Evolutionary conservation across 2,329 filamentous ascomycete genomes (phyloP).

Genomic region (Periconia digitata): DNA sequence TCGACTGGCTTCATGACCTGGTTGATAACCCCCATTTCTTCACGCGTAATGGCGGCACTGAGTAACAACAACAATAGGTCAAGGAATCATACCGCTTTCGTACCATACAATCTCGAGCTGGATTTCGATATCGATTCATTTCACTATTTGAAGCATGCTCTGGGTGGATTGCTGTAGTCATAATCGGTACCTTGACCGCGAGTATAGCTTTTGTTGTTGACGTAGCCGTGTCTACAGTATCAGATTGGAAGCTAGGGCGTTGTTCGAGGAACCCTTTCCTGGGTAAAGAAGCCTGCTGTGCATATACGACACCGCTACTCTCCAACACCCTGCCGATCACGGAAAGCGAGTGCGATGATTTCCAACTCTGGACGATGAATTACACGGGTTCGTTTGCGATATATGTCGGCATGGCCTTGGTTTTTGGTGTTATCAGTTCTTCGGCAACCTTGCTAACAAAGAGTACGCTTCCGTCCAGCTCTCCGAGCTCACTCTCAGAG

Average conservation of each 20-base stretch:
- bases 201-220: conserved; percentile 60
- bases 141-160: conserved; percentile 53
- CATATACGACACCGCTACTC: conserved; percentile 33
- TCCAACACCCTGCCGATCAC: conserved; percentile 18
- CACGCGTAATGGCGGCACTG: background rate
- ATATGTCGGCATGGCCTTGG: conserved; percentile 53
- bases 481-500: conserved; percentile 30
- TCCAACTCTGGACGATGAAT: conserved; percentile 47
- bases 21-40: conserved; percentile 29
- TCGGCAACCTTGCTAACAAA: conserved; percentile 55
- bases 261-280: conserved; percentile 51
- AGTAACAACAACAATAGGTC: conserved; percentile 39
- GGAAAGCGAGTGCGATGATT: conserved; percentile 42
- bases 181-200: conserved; percentile 59
- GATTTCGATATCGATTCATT: conserved; percentile 45
- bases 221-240: conserved; percentile 56
- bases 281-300: conserved; percentile 56
- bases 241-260: conserved; percentile 61
- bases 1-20: conserved; percentile 64
- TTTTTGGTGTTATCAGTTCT: conserved; percentile 54
- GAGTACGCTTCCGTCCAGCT: conserved; percentile 50
- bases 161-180: conserved; percentile 58
- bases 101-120: conserved; percentile 45
- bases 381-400: conserved; percentile 50
- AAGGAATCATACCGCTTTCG: conserved; percentile 60